Evolutionary conservation across 805 yeast species (phyloP).

Genomic region (Torulaspora delbrueckii): DNA sequence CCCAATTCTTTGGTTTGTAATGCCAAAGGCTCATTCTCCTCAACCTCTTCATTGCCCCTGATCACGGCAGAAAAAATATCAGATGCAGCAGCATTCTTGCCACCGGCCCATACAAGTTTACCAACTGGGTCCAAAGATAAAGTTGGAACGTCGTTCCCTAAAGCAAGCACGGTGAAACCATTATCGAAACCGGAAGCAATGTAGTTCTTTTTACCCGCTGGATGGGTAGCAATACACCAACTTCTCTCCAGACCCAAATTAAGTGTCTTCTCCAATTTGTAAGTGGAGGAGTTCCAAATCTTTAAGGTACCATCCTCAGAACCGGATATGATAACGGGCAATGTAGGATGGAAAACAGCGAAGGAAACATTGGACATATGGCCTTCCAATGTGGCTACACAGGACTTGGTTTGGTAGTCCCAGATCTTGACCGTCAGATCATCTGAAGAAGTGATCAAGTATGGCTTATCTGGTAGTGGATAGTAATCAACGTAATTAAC

Average conservation of each 20-base stretch:
- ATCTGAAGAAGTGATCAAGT: conserved; percentile 85
- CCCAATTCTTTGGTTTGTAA: conserved; percentile 88
- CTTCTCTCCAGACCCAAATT: conserved; percentile 92
- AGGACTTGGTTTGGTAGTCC: conserved; percentile 96
- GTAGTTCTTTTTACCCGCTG: conserved; percentile 59
- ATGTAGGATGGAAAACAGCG: conserved; percentile 96
- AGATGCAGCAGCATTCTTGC: conserved; percentile 55
- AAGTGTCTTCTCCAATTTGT: conserved; percentile 85
- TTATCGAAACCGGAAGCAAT: conserved; percentile 93
- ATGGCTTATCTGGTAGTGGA: conserved; percentile 96
- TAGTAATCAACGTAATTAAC: conserved; percentile 95
- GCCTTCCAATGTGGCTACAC: conserved; percentile 91
- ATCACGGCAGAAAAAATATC: conserved; percentile 84
- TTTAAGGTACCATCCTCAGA: conserved; percentile 94
- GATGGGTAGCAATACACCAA: conserved; percentile 85
- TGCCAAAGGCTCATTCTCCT: conserved; percentile 76
- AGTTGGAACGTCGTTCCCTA: conserved; percentile 93
- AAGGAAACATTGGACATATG: conserved; percentile 92
- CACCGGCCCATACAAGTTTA: conserved; percentile 75
- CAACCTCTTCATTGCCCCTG: conserved; percentile 59
- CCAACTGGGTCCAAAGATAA: conserved; percentile 91
- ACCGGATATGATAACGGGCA: conserved; percentile 92
- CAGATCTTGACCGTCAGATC: conserved; percentile 84
- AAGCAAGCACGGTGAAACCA: conserved; percentile 80
- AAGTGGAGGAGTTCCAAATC: conserved; percentile 92